Percentiles rank a stretch among this genome's conserved stretches.
These are phyloP conservation scores for Atalantia buxifolia DNA, from an alignment of 345 rosid species.

Conservation along the genomic window DNA sequence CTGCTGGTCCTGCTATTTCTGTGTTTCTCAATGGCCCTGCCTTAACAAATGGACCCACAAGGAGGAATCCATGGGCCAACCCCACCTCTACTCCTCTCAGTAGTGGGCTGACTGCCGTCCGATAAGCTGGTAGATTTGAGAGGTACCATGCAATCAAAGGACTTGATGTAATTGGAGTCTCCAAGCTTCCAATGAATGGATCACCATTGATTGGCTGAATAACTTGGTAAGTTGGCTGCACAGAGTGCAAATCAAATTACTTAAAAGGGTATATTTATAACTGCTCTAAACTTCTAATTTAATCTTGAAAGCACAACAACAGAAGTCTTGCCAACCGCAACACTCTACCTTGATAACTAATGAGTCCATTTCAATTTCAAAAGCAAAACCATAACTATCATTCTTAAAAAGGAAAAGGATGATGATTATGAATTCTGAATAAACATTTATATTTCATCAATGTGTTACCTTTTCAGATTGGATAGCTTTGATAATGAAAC, in stretches of 20 bases:
- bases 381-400: neutral
- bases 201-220: conserved; percentile 95
- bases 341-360: no score
- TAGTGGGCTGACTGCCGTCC: conserved; percentile 93
- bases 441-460: neutral
- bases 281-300: no score
- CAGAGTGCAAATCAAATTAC: no score
- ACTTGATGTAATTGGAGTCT: conserved; percentile 93
- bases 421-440: neutral
- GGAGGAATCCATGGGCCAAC: conserved; percentile 77
- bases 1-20: conserved; percentile 64
- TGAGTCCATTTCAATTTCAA: no score
- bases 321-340: no score
- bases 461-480: conserved; percentile 63
- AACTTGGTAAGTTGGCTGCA: conserved; percentile 90
- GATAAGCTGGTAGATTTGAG: conserved; percentile 90
- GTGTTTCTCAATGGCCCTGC: conserved; percentile 93
- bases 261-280: no score
- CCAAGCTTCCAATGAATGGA: conserved; percentile 96
- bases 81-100: conserved; percentile 88
- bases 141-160: conserved; percentile 94
- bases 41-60: conserved; percentile 90
- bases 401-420: neutral
- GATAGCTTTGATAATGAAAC: conserved; percentile 72
- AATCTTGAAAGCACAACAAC: no score